Evolutionary conservation across 2,329 filamentous ascomycete species (phyloP), one percentile per base, ranked within the genome.

Genomic region (Claviceps sp.): DNA sequence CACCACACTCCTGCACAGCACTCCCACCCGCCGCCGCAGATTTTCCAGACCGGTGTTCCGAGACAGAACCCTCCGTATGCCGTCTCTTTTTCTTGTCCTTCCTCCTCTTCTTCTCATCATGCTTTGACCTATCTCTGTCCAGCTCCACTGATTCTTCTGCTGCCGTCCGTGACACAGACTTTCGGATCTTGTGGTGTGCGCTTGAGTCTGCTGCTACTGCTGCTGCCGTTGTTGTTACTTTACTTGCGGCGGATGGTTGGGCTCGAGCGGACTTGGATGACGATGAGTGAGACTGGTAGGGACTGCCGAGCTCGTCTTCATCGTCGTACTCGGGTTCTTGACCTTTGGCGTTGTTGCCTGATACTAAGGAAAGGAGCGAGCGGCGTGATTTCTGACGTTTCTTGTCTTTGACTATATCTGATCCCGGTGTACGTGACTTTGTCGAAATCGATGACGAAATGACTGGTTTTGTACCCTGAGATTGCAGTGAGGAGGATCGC

Each of bases 1-100:
- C 65, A 3, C 79, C 79, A 54, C 80, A 83, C 14, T 67, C 67
- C 49, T 74, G 42, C 16, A 38, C 67, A 57, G 70, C 57, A 14
- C 72, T 71, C 1, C 77, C 77, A 2, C 26, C 30, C 5, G 20
- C 38, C 9, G 75, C 71, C 0, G 76, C 76, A 9, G 76, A 78
- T 56, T 67, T 67, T 4, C 70, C 59, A 3, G 49, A 36, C 30
- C 9, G 30, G 66, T 56, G 45, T 61, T 63, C 3, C 57, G 54
- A 16, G 54, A 55, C 48, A 30, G 30, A 8, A 5, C 45, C 47
- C n/a, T 52, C 44, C n/a, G 50, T 37, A 22, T 51, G 48, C 11
- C 53, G 53, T 22, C 53, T 47, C 37, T 49, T 52, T 38, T 52
- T 49, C 37, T 41, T 44, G 16, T 38, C 52, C 47, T 42, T 45